Percentiles rank a stretch among this genome's conserved stretches.
Conservation (phyloP, 192 early-diverging fungal species). For the Coemansia sp. region DNA sequence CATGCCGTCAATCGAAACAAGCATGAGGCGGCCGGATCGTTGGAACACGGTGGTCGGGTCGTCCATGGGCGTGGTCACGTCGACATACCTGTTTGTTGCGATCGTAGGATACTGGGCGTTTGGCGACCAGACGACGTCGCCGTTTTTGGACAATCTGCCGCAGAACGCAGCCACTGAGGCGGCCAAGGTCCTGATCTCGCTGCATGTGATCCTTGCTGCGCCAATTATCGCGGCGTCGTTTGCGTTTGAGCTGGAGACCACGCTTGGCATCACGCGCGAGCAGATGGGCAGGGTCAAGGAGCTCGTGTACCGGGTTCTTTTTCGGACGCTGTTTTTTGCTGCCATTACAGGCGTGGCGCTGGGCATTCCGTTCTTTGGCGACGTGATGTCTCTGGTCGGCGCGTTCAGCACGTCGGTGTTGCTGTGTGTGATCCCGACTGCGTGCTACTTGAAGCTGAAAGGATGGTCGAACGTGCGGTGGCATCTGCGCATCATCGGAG, state of each 20-base stretch:
- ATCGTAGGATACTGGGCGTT: conserved; percentile 72
- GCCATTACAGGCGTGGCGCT: conserved; percentile 61
- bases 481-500: conserved; percentile 56
- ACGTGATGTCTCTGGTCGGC: conserved; percentile 75
- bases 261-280: conserved; percentile 59
- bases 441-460: conserved; percentile 69
- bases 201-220: conserved; percentile 80
- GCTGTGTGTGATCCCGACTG: conserved; percentile 74
- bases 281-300: conserved; percentile 49
- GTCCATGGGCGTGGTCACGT: conserved; percentile 62
- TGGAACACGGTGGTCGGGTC: conserved; percentile 68
- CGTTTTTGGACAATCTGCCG: conserved; percentile 69
- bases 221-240: conserved; percentile 76
- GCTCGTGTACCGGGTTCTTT: conserved; percentile 51
- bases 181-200: conserved; percentile 70
- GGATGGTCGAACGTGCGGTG: conserved; percentile 58
- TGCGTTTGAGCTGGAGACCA: conserved; percentile 67
- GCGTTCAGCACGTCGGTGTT: conserved; percentile 69
- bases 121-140: conserved; percentile 61
- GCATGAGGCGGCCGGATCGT: conserved; percentile 66
- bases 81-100: conserved; percentile 70
- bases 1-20: conserved; percentile 76
- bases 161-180: conserved; percentile 58
- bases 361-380: conserved; percentile 74
- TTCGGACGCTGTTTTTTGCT: conserved; percentile 60